Conservation (phyloP, 345 rosid genomes). For the Eucalyptus caleyi region DNA sequence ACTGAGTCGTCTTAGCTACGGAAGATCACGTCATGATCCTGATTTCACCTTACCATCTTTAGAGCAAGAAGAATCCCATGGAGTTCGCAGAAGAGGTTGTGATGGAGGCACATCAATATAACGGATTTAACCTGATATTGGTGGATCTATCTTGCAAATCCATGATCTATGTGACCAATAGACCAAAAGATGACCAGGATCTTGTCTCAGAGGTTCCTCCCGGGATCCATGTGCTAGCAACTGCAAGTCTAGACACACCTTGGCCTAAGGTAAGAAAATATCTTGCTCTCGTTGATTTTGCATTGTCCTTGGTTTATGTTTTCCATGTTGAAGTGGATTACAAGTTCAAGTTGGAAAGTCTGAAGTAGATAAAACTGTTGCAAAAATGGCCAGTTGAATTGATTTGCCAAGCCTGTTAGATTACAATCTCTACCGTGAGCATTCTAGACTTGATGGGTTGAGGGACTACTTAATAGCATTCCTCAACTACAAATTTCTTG, state of each 20-base stretch:
- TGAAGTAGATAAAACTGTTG: not conserved
- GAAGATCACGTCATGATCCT: not conserved
- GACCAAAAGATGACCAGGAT: conserved; percentile 15
- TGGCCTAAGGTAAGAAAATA: conserved; percentile 51
- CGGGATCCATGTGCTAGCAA: conserved; percentile 66
- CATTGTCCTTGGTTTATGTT: not conserved
- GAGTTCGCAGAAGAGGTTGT: conserved; percentile 51
- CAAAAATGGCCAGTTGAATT: not conserved
- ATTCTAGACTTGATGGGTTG: not conserved
- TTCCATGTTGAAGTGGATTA: not conserved
- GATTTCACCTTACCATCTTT: not conserved
- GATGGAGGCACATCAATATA: conserved; percentile 31
- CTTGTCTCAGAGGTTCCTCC: conserved; percentile 45
- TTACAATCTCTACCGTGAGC: not conserved
- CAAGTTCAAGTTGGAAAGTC: not conserved
- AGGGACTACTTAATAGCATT: not conserved
- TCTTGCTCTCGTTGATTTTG: not conserved
- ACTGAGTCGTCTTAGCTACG: not conserved
- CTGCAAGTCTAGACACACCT: conserved; percentile 68
- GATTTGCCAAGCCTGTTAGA: not conserved
- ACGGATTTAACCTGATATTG: conserved; percentile 64
- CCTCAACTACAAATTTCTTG: not conserved
- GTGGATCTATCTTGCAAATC: conserved; percentile 34
- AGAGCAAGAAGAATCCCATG: conserved; percentile 51
- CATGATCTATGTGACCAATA: conserved; percentile 64